Conservation (phyloP, 306 rosid species). For the Rosa chinensis region DNA sequence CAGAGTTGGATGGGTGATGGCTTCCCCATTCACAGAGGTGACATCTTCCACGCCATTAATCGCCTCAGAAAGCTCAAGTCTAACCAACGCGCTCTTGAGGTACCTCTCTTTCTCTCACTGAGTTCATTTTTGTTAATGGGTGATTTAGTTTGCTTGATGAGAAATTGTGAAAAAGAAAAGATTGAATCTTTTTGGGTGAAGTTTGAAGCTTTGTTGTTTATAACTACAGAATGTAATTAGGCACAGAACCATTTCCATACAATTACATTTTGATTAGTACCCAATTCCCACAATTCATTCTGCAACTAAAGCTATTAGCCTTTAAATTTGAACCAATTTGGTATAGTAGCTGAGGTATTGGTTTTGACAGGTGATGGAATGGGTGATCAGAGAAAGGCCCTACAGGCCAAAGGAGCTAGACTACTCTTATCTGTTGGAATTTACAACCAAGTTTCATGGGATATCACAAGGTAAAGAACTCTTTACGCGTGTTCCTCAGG, state of each 20-base stretch:
- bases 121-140: neutral
- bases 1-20: constrained; percentile 95
- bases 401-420: constrained; percentile 74
- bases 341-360: constrained; percentile 4
- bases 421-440: constrained; percentile 82
- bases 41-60: constrained; percentile 78
- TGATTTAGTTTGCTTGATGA: neutral
- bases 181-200: neutral
- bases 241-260: neutral
- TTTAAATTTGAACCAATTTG: neutral
- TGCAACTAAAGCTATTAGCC: neutral
- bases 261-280: neutral
- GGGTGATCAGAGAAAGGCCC: constrained; percentile 91
- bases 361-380: constrained; percentile 83
- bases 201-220: neutral
- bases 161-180: neutral
- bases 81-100: constrained; percentile 90
- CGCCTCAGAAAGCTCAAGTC: constrained; percentile 80
- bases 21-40: constrained; percentile 71
- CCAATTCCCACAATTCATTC: neutral
- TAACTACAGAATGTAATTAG: neutral
- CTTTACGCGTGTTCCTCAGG: constrained; percentile 54
- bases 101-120: constrained; percentile 22
- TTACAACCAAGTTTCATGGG: constrained; percentile 74
- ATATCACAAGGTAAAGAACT: constrained; percentile 81